phyloP scores from a whole-genome alignment of 75 land plant genomes.

The Pinus taeda region DNA sequence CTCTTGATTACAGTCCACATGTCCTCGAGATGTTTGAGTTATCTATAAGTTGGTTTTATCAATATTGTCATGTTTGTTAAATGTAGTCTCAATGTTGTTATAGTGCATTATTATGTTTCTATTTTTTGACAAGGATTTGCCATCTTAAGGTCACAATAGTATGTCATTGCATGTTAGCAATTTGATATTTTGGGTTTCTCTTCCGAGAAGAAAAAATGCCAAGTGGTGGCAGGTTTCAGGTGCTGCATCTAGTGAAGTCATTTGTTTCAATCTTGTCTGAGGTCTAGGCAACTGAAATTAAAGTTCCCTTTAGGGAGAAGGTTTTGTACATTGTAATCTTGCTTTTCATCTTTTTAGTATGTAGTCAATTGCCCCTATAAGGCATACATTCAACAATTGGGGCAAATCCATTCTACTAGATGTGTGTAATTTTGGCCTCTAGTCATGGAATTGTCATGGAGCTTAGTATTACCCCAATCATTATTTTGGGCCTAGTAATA shows the following conservation, averaged over 20 bases:
- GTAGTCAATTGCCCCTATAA: slow-evolving; percentile 82
- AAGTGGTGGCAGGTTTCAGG: background rate
- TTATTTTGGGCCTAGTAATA: slow-evolving; percentile 25
- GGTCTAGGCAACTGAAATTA: slow-evolving; percentile 65
- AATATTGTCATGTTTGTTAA: too few species aligned
- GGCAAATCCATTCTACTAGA: too few species aligned
- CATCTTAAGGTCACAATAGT: too few species aligned
- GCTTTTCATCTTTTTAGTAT: slow-evolving; percentile 68
- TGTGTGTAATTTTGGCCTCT: slow-evolving; percentile 37
- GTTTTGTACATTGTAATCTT: slow-evolving; percentile 71
- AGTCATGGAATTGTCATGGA: slow-evolving; percentile 79
- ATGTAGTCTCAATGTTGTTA: too few species aligned
- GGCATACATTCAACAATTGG: slow-evolving; percentile 79
- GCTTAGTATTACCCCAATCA: slow-evolving; percentile 72
- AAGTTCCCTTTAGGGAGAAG: slow-evolving; percentile 77
- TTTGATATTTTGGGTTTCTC: too few species aligned
- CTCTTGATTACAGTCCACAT: too few species aligned
- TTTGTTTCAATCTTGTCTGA: slow-evolving; percentile 70
- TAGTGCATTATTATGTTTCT: too few species aligned
- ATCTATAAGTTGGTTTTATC: too few species aligned
- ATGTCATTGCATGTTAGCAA: too few species aligned
- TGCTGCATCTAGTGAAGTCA: slow-evolving; percentile 67
- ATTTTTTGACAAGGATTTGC: too few species aligned
- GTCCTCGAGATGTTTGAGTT: too few species aligned
- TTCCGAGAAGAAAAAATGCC: too few species aligned